Evolutionary conservation across 257 asterid species (phyloP).

Genomic region (Solanum chilense): DNA sequence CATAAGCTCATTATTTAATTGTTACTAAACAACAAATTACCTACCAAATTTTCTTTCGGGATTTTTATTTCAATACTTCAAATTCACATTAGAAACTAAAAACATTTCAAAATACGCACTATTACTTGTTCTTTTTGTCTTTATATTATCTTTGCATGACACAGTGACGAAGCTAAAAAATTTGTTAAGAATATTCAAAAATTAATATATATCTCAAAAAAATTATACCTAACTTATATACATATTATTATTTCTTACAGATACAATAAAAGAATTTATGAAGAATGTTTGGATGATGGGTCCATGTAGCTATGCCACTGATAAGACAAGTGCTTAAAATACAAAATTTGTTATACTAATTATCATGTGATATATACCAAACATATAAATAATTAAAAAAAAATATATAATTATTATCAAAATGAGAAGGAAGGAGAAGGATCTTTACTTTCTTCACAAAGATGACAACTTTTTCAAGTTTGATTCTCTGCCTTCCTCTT

Average conservation of each 20-base stretch:
- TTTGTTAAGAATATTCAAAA: neutral
- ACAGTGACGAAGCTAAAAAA: neutral
- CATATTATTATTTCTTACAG: neutral
- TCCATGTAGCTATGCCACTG: no score
- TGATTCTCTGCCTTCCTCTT: no score
- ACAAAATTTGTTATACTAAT: neutral
- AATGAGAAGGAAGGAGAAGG: neutral
- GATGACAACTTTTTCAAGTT: neutral
- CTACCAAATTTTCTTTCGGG: neutral
- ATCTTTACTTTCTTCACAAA: neutral
- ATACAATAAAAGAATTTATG: no score
- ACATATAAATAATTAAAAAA: neutral
- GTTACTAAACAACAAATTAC: no score
- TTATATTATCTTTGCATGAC: neutral
- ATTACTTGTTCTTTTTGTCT: neutral
- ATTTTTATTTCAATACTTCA: neutral
- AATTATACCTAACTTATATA: no score
- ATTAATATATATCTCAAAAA: neutral
- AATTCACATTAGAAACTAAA: neutral
- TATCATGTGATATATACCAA: neutral
- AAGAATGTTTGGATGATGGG: neutral
- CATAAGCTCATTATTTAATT: no score
- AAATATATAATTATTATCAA: neutral
- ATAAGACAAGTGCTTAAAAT: neutral
- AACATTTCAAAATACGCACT: neutral